Evolutionary conservation across 1,284 basidiomycete species (phyloP).

Genomic region (Mycosarcoma mackinlayi): DNA sequence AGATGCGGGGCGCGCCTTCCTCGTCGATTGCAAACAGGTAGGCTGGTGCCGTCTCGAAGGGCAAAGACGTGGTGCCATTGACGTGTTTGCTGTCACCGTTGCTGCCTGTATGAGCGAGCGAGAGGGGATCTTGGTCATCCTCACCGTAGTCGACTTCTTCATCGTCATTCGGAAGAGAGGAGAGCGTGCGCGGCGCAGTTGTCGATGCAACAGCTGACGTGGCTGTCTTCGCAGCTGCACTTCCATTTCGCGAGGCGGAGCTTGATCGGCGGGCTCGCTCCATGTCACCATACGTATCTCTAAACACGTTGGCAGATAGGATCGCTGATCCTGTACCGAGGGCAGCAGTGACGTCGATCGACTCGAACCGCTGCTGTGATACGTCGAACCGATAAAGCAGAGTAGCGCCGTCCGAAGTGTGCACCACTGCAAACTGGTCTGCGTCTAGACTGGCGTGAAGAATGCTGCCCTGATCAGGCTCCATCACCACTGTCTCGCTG

Average conservation of each 20-base stretch:
- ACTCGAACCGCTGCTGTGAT: conserved; percentile 4
- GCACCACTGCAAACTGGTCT: conserved; percentile 25
- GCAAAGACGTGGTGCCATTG: neutral
- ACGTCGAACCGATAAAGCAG: conserved; percentile 17
- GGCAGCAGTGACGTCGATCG: conserved; percentile 4
- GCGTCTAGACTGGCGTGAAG: conserved; percentile 30
- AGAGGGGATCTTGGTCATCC: conserved; percentile 25
- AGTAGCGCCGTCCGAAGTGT: conserved; percentile 20
- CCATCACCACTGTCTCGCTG: conserved; percentile 11
- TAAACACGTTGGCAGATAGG: conserved; percentile 30
- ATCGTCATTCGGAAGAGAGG: conserved; percentile 26
- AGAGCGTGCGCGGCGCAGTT: neutral
- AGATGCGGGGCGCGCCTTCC: conserved; percentile 18
- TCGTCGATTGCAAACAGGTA: conserved; percentile 30
- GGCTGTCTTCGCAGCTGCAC: neutral
- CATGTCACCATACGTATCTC: conserved; percentile 21
- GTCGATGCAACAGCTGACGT: neutral
- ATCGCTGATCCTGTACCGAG: conserved; percentile 1
- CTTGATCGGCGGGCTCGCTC: conserved; percentile 3
- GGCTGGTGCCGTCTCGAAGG: neutral
- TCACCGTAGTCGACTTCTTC: conserved; percentile 62
- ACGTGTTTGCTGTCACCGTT: conserved; percentile 11
- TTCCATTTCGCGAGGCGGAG: neutral
- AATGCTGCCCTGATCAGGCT: conserved; percentile 4
- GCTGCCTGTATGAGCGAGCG: conserved; percentile 13